These are phyloP conservation scores for Blumeriella jaapii DNA, from an alignment of 2,329 filamentous ascomycete genomes.

Conservation along the genomic window DNA sequence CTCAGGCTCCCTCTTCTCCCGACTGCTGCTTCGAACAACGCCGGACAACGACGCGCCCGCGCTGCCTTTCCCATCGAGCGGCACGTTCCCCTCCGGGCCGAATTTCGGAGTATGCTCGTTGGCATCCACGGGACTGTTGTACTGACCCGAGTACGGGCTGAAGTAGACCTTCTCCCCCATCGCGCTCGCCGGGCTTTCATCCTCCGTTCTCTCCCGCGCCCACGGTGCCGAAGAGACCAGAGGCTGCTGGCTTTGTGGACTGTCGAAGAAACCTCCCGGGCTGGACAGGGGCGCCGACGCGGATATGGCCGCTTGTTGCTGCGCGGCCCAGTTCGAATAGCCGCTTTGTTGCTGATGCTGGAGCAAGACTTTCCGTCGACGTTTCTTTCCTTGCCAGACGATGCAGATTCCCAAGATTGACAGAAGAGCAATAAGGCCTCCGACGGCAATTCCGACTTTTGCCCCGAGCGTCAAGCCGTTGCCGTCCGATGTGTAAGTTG, in stretches of 20 bases:
- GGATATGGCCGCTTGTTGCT: conserved; percentile 6
- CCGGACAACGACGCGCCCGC: conserved; percentile 1
- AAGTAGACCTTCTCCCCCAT: conserved; percentile 34
- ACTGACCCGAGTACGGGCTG: conserved; percentile 49
- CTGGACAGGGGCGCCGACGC: conserved; percentile 1
- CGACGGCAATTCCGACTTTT: conserved; percentile 47
- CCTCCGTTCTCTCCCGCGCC: conserved; percentile 20
- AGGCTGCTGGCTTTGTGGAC: conserved; percentile 42
- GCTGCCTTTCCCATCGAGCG: conserved; percentile 15
- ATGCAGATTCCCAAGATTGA: conserved; percentile 39
- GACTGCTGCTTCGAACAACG: conserved; percentile 5
- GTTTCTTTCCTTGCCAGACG: conserved; percentile 44
- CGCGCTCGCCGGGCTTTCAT: conserved; percentile 28
- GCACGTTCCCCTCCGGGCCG: conserved; percentile 11
- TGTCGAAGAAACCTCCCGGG: conserved; percentile 29
- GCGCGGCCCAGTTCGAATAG: conserved; percentile 17
- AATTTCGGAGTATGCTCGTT: conserved; percentile 2
- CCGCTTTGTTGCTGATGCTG: conserved; percentile 24
- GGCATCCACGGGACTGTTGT: conserved; percentile 40
- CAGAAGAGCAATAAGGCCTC: conserved; percentile 37
- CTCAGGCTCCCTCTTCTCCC: conserved; percentile 7
- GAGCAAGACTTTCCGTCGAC: conserved; percentile 40
- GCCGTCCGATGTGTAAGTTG: conserved; percentile 3
- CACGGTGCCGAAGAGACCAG: conserved; percentile 38
- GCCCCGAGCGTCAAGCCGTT: conserved; percentile 40